Percentiles rank a stretch among this genome's conserved stretches.
These are phyloP conservation scores for Aquanectria penicillioides DNA, from an alignment of 2,329 filamentous ascomycete genomes.

Conservation along the genomic window DNA sequence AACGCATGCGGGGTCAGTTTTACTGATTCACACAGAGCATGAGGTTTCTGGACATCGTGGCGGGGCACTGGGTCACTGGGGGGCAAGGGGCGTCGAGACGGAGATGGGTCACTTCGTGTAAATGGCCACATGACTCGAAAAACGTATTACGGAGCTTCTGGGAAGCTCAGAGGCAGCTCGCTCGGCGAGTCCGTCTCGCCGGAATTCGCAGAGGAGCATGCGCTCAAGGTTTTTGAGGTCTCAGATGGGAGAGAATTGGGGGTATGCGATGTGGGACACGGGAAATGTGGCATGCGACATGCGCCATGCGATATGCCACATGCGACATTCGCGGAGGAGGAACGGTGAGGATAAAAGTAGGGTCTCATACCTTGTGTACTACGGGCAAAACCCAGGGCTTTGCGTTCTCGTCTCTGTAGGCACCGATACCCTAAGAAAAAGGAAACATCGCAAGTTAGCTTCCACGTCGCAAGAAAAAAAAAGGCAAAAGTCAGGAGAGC, in stretches of 20 bases:
- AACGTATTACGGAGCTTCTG: conserved; percentile 23
- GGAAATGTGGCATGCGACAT: conserved; percentile 7
- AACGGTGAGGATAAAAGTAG: conserved; percentile 16
- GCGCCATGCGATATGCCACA: conserved; percentile 1
- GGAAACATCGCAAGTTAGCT: conserved; percentile 23
- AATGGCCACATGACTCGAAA: conserved; percentile 34
- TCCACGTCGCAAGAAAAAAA: conserved; percentile 9
- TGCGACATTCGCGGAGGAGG: conserved; percentile 17
- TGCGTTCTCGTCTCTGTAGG: conserved; percentile 92
- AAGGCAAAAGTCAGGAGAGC: not conserved
- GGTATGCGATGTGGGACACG: conserved; percentile 14
- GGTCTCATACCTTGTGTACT: conserved; percentile 82
- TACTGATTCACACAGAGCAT: conserved; percentile 23
- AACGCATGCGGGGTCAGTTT: conserved; percentile 38
- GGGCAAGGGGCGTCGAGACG: conserved; percentile 21
- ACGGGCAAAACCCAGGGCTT: conserved; percentile 98
- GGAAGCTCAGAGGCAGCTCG: conserved; percentile 18
- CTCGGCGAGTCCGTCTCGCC: conserved; percentile 22
- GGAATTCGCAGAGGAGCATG: not conserved
- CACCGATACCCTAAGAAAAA: conserved; percentile 74
- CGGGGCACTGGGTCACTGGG: conserved; percentile 29
- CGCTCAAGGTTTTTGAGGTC: conserved; percentile 19
- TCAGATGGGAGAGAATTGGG: conserved; percentile 10
- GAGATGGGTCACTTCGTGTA: conserved; percentile 27
- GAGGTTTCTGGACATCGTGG: conserved; percentile 10